Evolutionary conservation across 2,329 filamentous ascomycete species (phyloP), one percentile per base, ranked within the genome.

Genomic region (Penicillium griseofulvum): DNA sequence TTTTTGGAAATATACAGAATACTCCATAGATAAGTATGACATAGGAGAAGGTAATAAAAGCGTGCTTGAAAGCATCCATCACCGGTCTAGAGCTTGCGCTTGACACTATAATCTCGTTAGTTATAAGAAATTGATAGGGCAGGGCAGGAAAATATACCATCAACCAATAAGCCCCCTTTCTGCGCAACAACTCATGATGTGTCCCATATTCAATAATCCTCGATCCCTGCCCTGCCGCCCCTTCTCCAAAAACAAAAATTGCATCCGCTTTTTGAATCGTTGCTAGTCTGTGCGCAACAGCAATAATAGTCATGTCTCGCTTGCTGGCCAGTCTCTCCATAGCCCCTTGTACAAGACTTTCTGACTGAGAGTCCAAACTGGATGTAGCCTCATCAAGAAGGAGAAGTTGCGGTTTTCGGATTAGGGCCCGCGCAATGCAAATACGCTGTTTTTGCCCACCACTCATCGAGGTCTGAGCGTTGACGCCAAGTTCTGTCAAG

Each of bases 271-370:
- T 53, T 17, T 53, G 51, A n/a, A 53, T 49, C 0, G 51, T 53
- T 14, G 51, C 44, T 10, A 53, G 19, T 28, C 51, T 39, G 17
- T 53, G 51, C 34, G 51, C 51, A 19, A 53, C 88, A 3, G 88
- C 88, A 3, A 94, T 78, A 57, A 89, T 89, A 2, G 90, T 84
- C 51, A 71, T 66, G 29, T 65, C 86, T 8, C 82, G 82, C 59
- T 79, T 78, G 4, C 80, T 80, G 0, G 84, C 85, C 33, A 62
- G 68, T 39, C 78, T 78, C 75, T 90, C 86, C 65, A 92, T 84
- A 0, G 88, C 87, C 0, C 76, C 78, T 70, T 92, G 86, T 10
- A 90, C 84, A 1, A 86, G 74, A 58, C 82, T 82, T 67, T 90
- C 87, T 0, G 81, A 85, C 63, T 87, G 81, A 0, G 84, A 85